A percentile compares a stretch with the other conserved stretches of the same genome.
Conservation (phyloP, 2,329 filamentous ascomycete genomes). For the Aspergillus fischeri region DNA sequence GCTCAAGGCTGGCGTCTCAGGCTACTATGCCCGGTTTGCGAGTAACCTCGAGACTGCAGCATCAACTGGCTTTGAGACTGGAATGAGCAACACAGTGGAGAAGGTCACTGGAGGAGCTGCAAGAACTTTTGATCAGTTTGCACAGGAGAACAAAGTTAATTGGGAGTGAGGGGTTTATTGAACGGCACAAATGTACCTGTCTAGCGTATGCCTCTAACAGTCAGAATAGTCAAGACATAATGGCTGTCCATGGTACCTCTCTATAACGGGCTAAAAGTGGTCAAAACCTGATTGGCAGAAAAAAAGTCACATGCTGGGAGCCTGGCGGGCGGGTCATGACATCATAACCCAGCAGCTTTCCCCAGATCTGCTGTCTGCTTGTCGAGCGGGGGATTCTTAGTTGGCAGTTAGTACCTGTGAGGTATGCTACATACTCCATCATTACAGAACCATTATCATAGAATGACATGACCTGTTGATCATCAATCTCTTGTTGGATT, state of each 20-base stretch:
- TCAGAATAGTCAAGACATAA: no score
- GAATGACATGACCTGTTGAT: neutral
- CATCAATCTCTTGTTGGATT: neutral
- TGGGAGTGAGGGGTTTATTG: no score
- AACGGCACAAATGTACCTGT: no score
- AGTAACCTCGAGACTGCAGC: neutral
- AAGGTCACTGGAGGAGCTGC: neutral
- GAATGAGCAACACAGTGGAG: neutral
- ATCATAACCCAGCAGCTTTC: constrained; percentile 9
- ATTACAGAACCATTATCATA: neutral
- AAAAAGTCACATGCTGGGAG: neutral
- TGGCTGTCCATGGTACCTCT: neutral
- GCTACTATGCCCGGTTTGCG: neutral
- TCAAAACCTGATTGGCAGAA: neutral
- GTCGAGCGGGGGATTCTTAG: neutral
- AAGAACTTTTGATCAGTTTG: neutral
- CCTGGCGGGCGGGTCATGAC: constrained; percentile 3
- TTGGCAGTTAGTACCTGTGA: neutral
- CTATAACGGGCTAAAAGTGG: neutral
- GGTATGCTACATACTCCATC: no score
- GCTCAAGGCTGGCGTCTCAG: neutral
- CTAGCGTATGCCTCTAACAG: neutral
- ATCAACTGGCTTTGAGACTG: neutral
- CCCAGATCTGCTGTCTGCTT: constrained; percentile 6
- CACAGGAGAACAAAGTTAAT: neutral